Evolutionary conservation across 768 basidiomycete species (phyloP), one percentile per base, ranked within the genome.

Genomic region (Boletales sp.): DNA sequence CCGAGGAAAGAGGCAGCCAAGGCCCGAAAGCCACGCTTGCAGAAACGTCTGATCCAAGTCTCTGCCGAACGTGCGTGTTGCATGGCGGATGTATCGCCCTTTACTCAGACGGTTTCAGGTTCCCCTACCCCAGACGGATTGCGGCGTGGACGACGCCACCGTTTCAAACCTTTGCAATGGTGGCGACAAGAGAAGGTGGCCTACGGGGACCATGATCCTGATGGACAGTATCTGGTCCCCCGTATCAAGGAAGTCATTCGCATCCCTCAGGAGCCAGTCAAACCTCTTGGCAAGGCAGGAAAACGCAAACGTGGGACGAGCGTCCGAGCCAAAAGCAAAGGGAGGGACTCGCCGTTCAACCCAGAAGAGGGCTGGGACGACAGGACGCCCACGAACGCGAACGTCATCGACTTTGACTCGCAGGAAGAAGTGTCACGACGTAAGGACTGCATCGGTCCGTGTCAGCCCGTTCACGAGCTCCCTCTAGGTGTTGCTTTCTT

Each of bases 151-250:
- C 71, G 72, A 42, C 83, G 94, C 19, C 73, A 78, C 46, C 81
- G 82, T 31, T 83, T 81, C 58, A 71, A 71, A 43, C 95, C 94
- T 5, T 73, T 98, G 33, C 88, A 90, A 36, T 95, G 79, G 74
- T 98, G 95, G 95, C 81, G 93, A n/a, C 82, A 83, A 57, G 95
- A 98, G 70, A 86, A 83, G 54, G 79, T 92, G 19, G 84, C 94
- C 2, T 97, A 92, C 59, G 86, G 86, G 7, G 78, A 83, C 18
- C 76, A 78, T 12, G 70, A 76, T 9, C 74, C 75, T 8, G 79
- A 74, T 19, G 54, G 70, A 21, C 21, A 21, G 9, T 70, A 77
- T 18, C 73, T 80, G 25, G 84, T 88, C 11, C 76, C 87, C 1
- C 78, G 76, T 60, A 86, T 92, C 61, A 74, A 82, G 63, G 77